Percentiles rank a stretch among this genome's conserved stretches.
These are phyloP conservation scores for Ascoidea asiatica DNA, from an alignment of 805 yeast species.

Conservation along the genomic window DNA sequence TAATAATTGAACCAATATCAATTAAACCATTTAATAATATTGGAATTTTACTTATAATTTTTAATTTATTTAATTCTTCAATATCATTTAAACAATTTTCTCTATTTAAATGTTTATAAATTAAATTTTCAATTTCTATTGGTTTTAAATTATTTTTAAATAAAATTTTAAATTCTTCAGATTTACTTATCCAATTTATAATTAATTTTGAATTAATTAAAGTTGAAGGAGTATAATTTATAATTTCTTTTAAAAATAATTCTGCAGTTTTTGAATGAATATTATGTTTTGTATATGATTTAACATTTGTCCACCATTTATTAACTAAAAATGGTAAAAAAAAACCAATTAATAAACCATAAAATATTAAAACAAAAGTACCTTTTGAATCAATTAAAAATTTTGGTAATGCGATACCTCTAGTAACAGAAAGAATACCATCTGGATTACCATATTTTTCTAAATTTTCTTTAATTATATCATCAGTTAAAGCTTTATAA, in stretches of 20 bases:
- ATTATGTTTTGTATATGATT: slow-evolving; percentile 69
- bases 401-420: slow-evolving; percentile 92
- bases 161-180: slow-evolving; percentile 48
- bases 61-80: slow-evolving; percentile 31
- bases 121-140: slow-evolving; percentile 34
- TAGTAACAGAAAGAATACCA: slow-evolving; percentile 82
- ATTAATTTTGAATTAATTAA: slow-evolving; percentile 42
- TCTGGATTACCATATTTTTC: slow-evolving; percentile 93
- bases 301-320: slow-evolving; percentile 81
- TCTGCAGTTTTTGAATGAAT: slow-evolving; percentile 78
- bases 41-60: slow-evolving; percentile 51
- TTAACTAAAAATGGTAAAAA: slow-evolving; percentile 73
- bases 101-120: slow-evolving; percentile 49
- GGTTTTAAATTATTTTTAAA: slow-evolving; percentile 25
- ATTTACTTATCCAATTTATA: slow-evolving; percentile 42
- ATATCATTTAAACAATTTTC: slow-evolving; percentile 18
- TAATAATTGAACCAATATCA: slow-evolving; percentile 72
- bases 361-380: slow-evolving; percentile 48
- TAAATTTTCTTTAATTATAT: slow-evolving; percentile 66
- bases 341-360: slow-evolving; percentile 62
- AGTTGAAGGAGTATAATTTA: slow-evolving; percentile 64
- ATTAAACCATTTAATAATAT: slow-evolving; percentile 55
- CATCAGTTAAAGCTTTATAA: slow-evolving; percentile 90
- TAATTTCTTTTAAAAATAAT: slow-evolving; percentile 51
- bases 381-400: slow-evolving; percentile 76